These are phyloP conservation scores for Strobilomyces dryophilus DNA, from an alignment of 768 basidiomycete genomes.

Conservation along the genomic window DNA sequence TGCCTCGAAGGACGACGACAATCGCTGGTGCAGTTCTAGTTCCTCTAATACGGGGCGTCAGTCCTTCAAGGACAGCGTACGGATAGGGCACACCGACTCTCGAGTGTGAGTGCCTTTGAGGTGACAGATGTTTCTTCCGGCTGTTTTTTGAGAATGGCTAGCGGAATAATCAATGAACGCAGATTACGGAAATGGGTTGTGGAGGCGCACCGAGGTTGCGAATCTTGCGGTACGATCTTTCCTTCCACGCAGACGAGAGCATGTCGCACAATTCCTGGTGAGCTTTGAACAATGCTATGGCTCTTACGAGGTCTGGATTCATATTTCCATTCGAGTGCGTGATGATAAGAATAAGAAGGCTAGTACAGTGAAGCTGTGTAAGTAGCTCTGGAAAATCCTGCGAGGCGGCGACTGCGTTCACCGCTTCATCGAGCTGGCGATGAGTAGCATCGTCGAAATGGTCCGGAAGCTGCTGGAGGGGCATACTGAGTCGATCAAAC, in stretches of 20 bases:
- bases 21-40: not conserved
- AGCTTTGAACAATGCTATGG: not conserved
- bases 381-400: not conserved
- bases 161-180: not conserved
- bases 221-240: slow-evolving; percentile 2
- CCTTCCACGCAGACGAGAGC: not conserved
- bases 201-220: slow-evolving; percentile 4
- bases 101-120: too few relatives aligned
- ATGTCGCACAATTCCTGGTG: not conserved
- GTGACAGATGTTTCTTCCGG: too few relatives aligned
- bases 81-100: too few relatives aligned
- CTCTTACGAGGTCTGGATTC: not conserved
- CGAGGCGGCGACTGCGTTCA: not conserved
- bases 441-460: not conserved
- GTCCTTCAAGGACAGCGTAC: too few relatives aligned
- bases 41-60: too few relatives aligned
- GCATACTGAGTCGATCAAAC: not conserved
- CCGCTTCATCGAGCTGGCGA: not conserved
- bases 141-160: not conserved
- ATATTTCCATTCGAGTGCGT: not conserved
- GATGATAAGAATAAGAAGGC: not conserved
- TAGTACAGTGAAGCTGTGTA: not conserved
- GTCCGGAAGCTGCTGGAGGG: not conserved
- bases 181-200: too few relatives aligned
- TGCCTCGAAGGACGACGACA: slow-evolving; percentile 1